phyloP scores from a whole-genome alignment of 2,329 filamentous ascomycete species.

The Colletotrichum sojae region DNA sequence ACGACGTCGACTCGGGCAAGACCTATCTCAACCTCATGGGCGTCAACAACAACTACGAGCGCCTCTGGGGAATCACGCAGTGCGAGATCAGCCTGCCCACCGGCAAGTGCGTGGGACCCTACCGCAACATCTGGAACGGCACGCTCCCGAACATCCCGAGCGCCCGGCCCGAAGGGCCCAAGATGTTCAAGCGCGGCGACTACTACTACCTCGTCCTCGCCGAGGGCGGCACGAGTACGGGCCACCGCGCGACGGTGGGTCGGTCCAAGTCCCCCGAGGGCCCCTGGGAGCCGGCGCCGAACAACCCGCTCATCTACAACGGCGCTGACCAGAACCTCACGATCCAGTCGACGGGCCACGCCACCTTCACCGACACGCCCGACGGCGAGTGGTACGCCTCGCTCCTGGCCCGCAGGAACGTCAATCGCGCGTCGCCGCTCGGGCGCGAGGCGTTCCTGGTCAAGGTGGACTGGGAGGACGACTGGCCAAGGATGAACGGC shows the following conservation, averaged over 20 bases:
- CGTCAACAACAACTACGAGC: conserved; percentile 44
- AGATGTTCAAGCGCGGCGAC: conserved; percentile 32
- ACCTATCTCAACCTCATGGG: conserved; percentile 44
- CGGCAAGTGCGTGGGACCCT: conserved; percentile 42
- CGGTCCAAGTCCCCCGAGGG: conserved; percentile 51
- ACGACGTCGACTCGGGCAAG: conserved; percentile 38
- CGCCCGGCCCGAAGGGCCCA: conserved; percentile 42
- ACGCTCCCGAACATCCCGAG: conserved; percentile 41
- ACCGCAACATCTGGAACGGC: conserved; percentile 44
- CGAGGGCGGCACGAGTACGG: conserved; percentile 52
- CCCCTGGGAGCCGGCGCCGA: conserved; percentile 57
- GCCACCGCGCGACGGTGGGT: conserved; percentile 59
- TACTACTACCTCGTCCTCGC: conserved; percentile 37
- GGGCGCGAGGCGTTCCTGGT: conserved; percentile 45
- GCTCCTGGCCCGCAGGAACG: conserved; percentile 43
- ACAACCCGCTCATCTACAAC: conserved; percentile 53
- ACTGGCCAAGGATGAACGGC: conserved; percentile 45
- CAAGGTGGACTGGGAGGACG: conserved; percentile 44
- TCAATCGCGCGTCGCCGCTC: conserved; percentile 39
- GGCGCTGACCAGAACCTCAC: conserved; percentile 41
- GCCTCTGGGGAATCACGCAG: conserved; percentile 45
- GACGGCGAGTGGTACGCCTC: conserved; percentile 45
- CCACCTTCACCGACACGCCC: conserved; percentile 43
- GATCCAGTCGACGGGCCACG: conserved; percentile 43
- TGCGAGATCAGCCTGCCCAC: conserved; percentile 43